Evolutionary conservation across 768 basidiomycete genomes (phyloP).

Genomic region (Pilatotrama ljubarskyi): DNA sequence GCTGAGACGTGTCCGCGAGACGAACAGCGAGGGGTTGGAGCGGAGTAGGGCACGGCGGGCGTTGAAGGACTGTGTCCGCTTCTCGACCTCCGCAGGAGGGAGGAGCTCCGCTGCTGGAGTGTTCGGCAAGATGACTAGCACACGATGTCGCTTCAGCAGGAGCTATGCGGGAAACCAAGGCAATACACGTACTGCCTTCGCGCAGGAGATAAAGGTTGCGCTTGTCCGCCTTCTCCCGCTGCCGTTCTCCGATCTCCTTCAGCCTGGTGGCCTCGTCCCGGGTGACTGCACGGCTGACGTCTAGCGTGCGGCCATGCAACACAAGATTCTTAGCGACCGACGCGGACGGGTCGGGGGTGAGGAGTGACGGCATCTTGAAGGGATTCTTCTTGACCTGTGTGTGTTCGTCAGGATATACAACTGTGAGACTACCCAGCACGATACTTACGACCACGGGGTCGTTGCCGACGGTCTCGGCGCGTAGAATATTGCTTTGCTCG

Average conservation of each 20-base stretch:
- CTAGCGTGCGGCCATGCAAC: conserved; percentile 89
- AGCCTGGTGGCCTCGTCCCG: conserved; percentile 85
- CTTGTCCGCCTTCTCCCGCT: conserved; percentile 88
- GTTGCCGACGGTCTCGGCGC: conserved; percentile 57
- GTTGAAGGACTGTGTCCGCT: conserved; percentile 82
- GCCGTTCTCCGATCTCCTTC: conserved; percentile 84
- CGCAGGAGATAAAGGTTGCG: conserved; percentile 93
- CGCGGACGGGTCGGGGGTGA: conserved; percentile 92
- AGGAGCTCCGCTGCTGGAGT: conserved; percentile 76
- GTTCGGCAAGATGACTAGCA: conserved; percentile 84
- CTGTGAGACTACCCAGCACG: background rate
- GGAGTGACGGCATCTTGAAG: conserved; percentile 82
- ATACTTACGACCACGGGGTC: conserved; percentile 32
- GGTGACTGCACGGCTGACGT: conserved; percentile 88
- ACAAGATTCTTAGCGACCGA: conserved; percentile 80
- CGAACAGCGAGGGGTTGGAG: conserved; percentile 90
- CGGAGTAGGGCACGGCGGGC: conserved; percentile 81
- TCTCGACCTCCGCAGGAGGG: conserved; percentile 76
- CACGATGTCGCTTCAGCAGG: conserved; percentile 5
- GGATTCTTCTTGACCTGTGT: conserved; percentile 73
- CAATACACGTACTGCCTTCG: conserved; percentile 77
- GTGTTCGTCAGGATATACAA: background rate
- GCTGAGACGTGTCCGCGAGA: conserved; percentile 92
- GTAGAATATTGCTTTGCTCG: conserved; percentile 73
- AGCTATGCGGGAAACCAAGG: background rate